A percentile compares a stretch with the other conserved stretches of the same genome.
phyloP scores from a whole-genome alignment of 2,329 filamentous ascomycete genomes.

The Pseudocercospora cruenta region DNA sequence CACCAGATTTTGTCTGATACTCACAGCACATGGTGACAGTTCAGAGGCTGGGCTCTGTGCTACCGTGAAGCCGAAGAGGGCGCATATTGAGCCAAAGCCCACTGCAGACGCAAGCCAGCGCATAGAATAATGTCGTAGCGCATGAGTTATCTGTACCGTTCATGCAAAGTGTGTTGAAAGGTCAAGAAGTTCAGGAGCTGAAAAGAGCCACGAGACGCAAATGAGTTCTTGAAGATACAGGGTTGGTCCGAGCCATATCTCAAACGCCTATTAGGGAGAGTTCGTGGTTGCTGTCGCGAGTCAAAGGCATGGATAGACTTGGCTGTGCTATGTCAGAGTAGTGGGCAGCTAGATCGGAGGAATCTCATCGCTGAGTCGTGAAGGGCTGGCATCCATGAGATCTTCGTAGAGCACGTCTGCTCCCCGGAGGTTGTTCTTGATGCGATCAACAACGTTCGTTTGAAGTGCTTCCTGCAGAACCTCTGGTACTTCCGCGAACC shows the following conservation, averaged over 20 bases:
- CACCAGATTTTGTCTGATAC: not conserved
- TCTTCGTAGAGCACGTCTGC: no score
- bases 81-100: not conserved
- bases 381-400: not conserved
- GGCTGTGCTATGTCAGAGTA: not conserved
- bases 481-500: no score
- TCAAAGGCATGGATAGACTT: not conserved
- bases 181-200: not conserved
- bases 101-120: not conserved
- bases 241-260: not conserved
- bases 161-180: no score
- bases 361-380: not conserved
- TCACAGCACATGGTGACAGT: constrained; percentile 12
- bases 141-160: not conserved
- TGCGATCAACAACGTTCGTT: not conserved
- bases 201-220: not conserved
- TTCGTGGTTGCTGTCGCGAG: not conserved
- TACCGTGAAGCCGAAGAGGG: not conserved
- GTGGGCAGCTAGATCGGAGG: not conserved
- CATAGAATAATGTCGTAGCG: not conserved
- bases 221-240: not conserved
- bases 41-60: not conserved
- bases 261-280: not conserved
- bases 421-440: not conserved
- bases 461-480: no score